Evolutionary conservation across 2,329 filamentous ascomycete genomes (phyloP).

Genomic region (Stagonosporopsis vannaccii): DNA sequence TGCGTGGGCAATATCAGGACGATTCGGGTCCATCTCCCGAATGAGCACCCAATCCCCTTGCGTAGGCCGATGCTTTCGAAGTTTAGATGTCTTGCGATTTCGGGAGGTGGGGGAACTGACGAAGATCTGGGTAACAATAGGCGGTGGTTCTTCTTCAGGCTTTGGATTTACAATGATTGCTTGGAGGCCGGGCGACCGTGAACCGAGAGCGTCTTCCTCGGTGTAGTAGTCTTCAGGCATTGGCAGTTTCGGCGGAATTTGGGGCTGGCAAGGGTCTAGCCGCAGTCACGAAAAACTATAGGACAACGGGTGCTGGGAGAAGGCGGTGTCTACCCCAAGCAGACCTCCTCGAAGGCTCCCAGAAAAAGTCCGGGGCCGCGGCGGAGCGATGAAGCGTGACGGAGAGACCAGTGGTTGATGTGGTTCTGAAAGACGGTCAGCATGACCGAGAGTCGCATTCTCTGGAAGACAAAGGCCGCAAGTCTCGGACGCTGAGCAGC

Average conservation of each 20-base stretch:
- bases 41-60: constrained; percentile 74
- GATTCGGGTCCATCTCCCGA: constrained; percentile 67
- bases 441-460: constrained; percentile 33
- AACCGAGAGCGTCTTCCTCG: constrained; percentile 57
- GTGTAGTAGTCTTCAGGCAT: constrained; percentile 55
- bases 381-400: constrained; percentile 29
- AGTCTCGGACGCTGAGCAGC: constrained; percentile 8
- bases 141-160: constrained; percentile 62
- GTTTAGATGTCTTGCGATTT: constrained; percentile 58
- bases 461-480: constrained; percentile 11
- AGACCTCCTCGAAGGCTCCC: constrained; percentile 31
- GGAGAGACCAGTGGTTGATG: constrained; percentile 29
- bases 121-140: constrained; percentile 37
- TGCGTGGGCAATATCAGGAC: constrained; percentile 68
- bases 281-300: neutral
- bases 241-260: constrained; percentile 31
- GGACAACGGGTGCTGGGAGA: neutral
- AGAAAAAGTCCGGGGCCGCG: constrained; percentile 25
- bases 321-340: constrained; percentile 26
- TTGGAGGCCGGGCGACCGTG: constrained; percentile 53
- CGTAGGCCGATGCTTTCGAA: constrained; percentile 61
- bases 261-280: constrained; percentile 16
- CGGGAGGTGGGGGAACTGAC: constrained; percentile 53
- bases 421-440: constrained; percentile 38
- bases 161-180: constrained; percentile 54